Conservation (phyloP, 2,329 filamentous ascomycete genomes). For the Cladosporium sp. region DNA sequence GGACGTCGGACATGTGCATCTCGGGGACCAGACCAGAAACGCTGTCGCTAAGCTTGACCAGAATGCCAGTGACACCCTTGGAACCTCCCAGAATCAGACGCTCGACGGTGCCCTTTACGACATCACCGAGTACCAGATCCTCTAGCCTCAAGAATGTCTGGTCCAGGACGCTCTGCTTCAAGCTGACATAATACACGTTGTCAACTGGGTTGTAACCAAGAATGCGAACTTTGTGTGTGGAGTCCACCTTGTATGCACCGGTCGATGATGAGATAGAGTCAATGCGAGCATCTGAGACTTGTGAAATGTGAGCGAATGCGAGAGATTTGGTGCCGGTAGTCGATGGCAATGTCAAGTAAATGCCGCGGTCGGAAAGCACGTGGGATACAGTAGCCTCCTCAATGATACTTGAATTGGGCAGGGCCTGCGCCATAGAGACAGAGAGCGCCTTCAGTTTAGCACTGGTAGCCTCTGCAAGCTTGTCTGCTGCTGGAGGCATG, state of each 20-base stretch:
- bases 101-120: slow-evolving; percentile 81
- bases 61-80: slow-evolving; percentile 75
- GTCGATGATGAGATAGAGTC: slow-evolving; percentile 75
- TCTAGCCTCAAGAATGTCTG: slow-evolving; percentile 90
- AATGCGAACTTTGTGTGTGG: slow-evolving; percentile 77
- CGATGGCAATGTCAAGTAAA: slow-evolving; percentile 67
- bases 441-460: slow-evolving; percentile 31
- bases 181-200: slow-evolving; percentile 79
- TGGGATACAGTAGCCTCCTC: slow-evolving; percentile 76
- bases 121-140: slow-evolving; percentile 77
- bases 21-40: slow-evolving; percentile 87
- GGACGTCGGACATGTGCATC: slow-evolving; percentile 83
- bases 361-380: slow-evolving; percentile 75
- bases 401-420: slow-evolving; percentile 73
- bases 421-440: slow-evolving; percentile 44
- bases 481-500: slow-evolving; percentile 50
- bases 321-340: slow-evolving; percentile 8
- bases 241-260: slow-evolving; percentile 75
- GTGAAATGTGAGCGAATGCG: slow-evolving; percentile 90
- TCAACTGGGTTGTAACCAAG: slow-evolving; percentile 86
- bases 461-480: slow-evolving; percentile 38
- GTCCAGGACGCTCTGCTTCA: slow-evolving; percentile 78
- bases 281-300: slow-evolving; percentile 84
- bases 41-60: slow-evolving; percentile 81
- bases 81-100: slow-evolving; percentile 78